Conservation (phyloP, 345 rosid genomes). For the Melaleuca alternifolia region DNA sequence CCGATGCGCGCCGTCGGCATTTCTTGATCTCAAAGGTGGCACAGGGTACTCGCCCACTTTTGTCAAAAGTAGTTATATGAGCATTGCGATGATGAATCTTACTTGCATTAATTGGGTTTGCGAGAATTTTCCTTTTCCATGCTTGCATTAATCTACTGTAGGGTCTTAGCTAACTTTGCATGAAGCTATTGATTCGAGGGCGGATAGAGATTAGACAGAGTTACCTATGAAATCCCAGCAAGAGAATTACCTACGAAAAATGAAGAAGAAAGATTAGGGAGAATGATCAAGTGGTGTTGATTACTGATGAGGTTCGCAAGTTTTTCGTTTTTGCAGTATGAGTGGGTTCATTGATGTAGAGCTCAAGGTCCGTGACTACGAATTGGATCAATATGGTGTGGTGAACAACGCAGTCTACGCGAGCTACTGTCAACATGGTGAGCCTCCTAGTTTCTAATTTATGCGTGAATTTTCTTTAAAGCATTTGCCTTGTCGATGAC, state of each 20-base stretch:
- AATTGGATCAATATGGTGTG: constrained; percentile 85
- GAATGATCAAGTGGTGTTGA: neutral
- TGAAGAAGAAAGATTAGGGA: too few species aligned
- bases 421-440: constrained; percentile 81
- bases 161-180: too few species aligned
- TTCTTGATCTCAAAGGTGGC: constrained; percentile 46
- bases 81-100: neutral
- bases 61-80: neutral
- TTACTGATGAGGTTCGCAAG: neutral
- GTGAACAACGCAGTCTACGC: constrained; percentile 87
- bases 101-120: neutral
- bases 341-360: constrained; percentile 44
- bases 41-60: constrained; percentile 29
- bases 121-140: neutral
- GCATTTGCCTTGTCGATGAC: neutral
- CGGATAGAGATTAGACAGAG: too few species aligned
- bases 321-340: constrained; percentile 32
- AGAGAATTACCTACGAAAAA: too few species aligned
- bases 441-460: neutral
- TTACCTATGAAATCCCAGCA: too few species aligned
- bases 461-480: neutral
- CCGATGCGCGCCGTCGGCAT: constrained; percentile 8
- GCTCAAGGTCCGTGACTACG: constrained; percentile 73
- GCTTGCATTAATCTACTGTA: too few species aligned
- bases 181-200: too few species aligned